These are phyloP conservation scores for Phytophthora pini DNA, from an alignment of 352 stramenopile genomes.

Conservation along the genomic window DNA sequence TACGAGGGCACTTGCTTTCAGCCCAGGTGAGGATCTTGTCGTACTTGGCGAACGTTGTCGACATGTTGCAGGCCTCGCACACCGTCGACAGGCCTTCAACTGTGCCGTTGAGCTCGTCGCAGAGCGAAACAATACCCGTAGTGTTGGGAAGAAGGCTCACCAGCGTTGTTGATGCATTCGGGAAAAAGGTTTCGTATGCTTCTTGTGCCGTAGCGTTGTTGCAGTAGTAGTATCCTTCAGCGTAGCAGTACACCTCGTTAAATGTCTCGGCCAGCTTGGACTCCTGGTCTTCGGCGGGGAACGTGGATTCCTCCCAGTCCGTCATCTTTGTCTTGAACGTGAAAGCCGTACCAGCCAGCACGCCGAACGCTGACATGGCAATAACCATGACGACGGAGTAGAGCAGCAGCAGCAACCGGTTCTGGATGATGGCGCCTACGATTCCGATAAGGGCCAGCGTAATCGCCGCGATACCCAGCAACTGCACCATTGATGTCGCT, in stretches of 20 bases:
- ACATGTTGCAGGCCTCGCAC: constrained; percentile 64
- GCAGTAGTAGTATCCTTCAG: constrained; percentile 83
- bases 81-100: constrained; percentile 49
- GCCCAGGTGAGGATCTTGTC: constrained; percentile 76
- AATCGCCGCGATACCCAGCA: constrained; percentile 65
- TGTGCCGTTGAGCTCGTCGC: constrained; percentile 36
- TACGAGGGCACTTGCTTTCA: constrained; percentile 67
- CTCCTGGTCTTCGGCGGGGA: constrained; percentile 64
- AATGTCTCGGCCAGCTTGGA: constrained; percentile 71
- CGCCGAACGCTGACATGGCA: constrained; percentile 75
- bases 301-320: constrained; percentile 58
- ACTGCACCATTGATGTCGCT: constrained; percentile 54
- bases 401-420: constrained; percentile 69
- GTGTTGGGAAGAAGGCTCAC: constrained; percentile 63
- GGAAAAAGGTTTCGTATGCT: constrained; percentile 68
- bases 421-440: constrained; percentile 69
- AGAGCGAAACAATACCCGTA: constrained; percentile 66
- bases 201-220: constrained; percentile 76
- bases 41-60: constrained; percentile 64
- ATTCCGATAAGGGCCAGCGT: constrained; percentile 68
- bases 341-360: constrained; percentile 72
- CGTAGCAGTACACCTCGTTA: constrained; percentile 88
- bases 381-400: constrained; percentile 79
- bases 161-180: constrained; percentile 44
- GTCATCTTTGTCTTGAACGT: constrained; percentile 77